Evolutionary conservation across 2,329 filamentous ascomycete species (phyloP).

Genomic region (Colletotrichum agaves): DNA sequence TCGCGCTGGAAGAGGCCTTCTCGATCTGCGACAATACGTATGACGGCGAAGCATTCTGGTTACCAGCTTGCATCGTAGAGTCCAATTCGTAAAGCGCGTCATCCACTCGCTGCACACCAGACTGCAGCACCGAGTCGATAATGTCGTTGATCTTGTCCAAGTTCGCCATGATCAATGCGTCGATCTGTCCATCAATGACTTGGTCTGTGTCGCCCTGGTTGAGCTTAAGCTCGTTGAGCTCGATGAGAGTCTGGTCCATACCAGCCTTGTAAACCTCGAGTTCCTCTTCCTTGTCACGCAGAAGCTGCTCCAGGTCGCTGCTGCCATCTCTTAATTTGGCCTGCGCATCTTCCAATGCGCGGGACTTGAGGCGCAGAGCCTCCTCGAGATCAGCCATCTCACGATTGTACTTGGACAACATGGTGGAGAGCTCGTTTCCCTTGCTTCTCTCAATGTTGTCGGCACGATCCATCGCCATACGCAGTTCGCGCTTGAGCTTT

Average conservation of each 20-base stretch:
- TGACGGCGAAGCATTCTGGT: conserved; percentile 94
- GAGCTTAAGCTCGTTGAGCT: conserved; percentile 87
- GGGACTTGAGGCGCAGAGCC: conserved; percentile 86
- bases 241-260: conserved; percentile 95
- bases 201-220: conserved; percentile 80
- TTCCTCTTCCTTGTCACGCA: conserved; percentile 96
- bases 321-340: conserved; percentile 81
- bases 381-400: conserved; percentile 98
- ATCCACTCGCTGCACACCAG: conserved; percentile 92
- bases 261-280: conserved; percentile 97
- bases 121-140: conserved; percentile 94
- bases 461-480: conserved; percentile 89
- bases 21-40: conserved; percentile 98
- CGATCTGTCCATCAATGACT: conserved; percentile 89
- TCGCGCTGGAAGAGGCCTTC: conserved; percentile 92
- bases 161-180: conserved; percentile 86
- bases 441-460: conserved; percentile 94
- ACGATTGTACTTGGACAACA: conserved; percentile 95
- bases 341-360: conserved; percentile 85
- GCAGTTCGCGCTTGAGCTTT: conserved; percentile 92
- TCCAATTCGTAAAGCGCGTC: conserved; percentile 97
- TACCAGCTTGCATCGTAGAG: conserved; percentile 97
- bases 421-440: conserved; percentile 91
- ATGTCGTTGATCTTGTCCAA: conserved; percentile 96
- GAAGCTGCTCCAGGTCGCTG: conserved; percentile 84